Evolutionary conservation across 1,139 yeast species (phyloP), one percentile per base, ranked within the genome.

Genomic region (Pichiaceae sp.): DNA sequence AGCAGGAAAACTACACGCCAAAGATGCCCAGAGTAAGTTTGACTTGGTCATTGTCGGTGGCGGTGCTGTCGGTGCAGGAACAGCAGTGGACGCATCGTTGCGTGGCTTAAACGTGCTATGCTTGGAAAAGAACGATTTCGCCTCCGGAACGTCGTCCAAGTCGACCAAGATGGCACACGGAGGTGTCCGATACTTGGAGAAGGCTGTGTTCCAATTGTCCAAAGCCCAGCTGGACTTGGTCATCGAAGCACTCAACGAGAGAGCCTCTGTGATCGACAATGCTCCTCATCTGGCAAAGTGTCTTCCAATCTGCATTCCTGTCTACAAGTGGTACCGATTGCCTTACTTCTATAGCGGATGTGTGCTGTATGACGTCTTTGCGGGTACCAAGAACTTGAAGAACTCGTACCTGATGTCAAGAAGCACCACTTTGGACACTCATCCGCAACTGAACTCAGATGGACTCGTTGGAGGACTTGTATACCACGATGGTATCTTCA

Each of bases 141-240:
- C 96, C 9, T 68, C 87, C 11, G 96, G 95, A 33, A 89, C 97
- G 14, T 83, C 95, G 4, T 86, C 96, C 24, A 81, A 89, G 54
- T 83, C 95, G n/a, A 89, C 97, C 38, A 89, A 89, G 64, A 84
- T 89, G 78, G 95, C 95, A 32, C 97, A 89, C 57, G 97, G 97
- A 47, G 97, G 97, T 56, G 96, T 89, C 37, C 72, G 97, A 54
- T 89, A 89, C 62, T 72, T 89, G 56, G 97, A 89, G 61, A 89
- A 89, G 66, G 97, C 97, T 28, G 78, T 89, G 52, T 85, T 86
- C 75, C 84, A 79, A 60, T 70, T 89, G 42, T 87, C 94, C 42
- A 86, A 85, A 62, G 93, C 82, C 45, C 97, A 89, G 66, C 72
- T 86, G 61, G 87, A 85, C 62, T 72, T 89, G 52, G 97, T 89